These are phyloP conservation scores for Flueggea neowawraea DNA, from an alignment of 441 rosid species.

Conservation along the genomic window DNA sequence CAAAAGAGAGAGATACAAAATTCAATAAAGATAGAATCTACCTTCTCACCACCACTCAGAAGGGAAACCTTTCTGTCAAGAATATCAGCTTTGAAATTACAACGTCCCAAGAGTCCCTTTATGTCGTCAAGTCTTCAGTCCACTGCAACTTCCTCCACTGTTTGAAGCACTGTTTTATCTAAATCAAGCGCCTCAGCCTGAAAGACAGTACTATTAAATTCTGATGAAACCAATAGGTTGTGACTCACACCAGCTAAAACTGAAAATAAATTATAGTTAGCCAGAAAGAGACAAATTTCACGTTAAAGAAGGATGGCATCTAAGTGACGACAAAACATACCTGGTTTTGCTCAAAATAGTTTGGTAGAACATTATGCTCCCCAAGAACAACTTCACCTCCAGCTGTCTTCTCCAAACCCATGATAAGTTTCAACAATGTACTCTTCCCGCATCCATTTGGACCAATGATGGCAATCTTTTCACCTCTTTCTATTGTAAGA, in stretches of 20 bases:
- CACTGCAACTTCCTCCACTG: slow-evolving; percentile 86
- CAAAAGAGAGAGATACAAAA: background rate
- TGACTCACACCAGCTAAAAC: too few relatives aligned
- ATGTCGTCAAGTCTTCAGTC: slow-evolving; percentile 94
- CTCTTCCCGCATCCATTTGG: slow-evolving; percentile 98
- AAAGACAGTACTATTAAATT: background rate
- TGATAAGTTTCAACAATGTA: slow-evolving; percentile 77
- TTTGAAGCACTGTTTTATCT: slow-evolving; percentile 83
- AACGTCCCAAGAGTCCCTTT: slow-evolving; percentile 96
- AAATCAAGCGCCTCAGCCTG: slow-evolving; percentile 99
- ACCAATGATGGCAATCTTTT: slow-evolving; percentile 86
- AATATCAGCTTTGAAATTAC: slow-evolving; percentile 97
- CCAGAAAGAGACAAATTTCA: background rate
- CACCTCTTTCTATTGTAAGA: slow-evolving; percentile 78
- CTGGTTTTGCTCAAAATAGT: slow-evolving; percentile 99
- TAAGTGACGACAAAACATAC: slow-evolving; percentile 27
- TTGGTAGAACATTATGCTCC: slow-evolving; percentile 92
- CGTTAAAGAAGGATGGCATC: background rate
- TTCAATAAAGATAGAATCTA: too few relatives aligned
- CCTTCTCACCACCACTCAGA: slow-evolving; percentile 99
- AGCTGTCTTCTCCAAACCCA: slow-evolving; percentile 71
- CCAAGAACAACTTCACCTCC: slow-evolving; percentile 77
- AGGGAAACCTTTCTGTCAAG: slow-evolving; percentile 88
- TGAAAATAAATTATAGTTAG: too few relatives aligned
- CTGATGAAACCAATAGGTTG: background rate